phyloP scores from a whole-genome alignment of 78 protist genomes.

The Monosiga brevicollis region DNA sequence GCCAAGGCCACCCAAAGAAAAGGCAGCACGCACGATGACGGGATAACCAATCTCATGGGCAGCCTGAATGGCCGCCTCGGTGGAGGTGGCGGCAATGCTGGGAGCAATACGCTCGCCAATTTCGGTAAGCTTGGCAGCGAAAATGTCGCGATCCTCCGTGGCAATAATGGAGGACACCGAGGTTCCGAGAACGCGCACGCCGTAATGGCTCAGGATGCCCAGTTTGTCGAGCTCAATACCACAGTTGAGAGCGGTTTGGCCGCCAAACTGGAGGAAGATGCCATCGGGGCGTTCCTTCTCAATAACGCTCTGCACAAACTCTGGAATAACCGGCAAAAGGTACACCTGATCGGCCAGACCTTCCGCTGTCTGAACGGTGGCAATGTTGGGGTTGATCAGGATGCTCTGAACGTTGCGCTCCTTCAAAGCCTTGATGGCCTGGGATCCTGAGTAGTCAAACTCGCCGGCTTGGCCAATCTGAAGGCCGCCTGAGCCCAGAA shows the following conservation, averaged over 20 bases:
- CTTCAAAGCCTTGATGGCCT: slow-evolving; percentile 85
- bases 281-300: slow-evolving; percentile 83
- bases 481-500: slow-evolving; percentile 92
- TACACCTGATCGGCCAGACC: slow-evolving; percentile 43
- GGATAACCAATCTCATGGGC: slow-evolving; percentile 78
- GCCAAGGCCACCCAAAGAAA: slow-evolving; percentile 93
- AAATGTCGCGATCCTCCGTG: slow-evolving; percentile 90
- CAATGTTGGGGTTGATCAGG: slow-evolving; percentile 92
- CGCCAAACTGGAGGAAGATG: slow-evolving; percentile 85
- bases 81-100: slow-evolving; percentile 48
- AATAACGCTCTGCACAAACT: slow-evolving; percentile 70
- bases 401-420: slow-evolving; percentile 77
- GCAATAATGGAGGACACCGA: slow-evolving; percentile 64
- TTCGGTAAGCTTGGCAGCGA: slow-evolving; percentile 61
- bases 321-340: slow-evolving; percentile 82
- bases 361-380: slow-evolving; percentile 83
- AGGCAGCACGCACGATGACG: slow-evolving; percentile 89
- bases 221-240: slow-evolving; percentile 66
- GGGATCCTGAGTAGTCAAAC: slow-evolving; percentile 88
- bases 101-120: slow-evolving; percentile 79
- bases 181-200: slow-evolving; percentile 80
- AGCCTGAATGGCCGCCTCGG: slow-evolving; percentile 31
- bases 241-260: slow-evolving; percentile 95
- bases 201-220: slow-evolving; percentile 39
- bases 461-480: slow-evolving; percentile 98